Evolutionary conservation across 106 monocot genomes (phyloP), one percentile per base, ranked within the genome.

Genomic region (Dactylorhiza incarnata): DNA sequence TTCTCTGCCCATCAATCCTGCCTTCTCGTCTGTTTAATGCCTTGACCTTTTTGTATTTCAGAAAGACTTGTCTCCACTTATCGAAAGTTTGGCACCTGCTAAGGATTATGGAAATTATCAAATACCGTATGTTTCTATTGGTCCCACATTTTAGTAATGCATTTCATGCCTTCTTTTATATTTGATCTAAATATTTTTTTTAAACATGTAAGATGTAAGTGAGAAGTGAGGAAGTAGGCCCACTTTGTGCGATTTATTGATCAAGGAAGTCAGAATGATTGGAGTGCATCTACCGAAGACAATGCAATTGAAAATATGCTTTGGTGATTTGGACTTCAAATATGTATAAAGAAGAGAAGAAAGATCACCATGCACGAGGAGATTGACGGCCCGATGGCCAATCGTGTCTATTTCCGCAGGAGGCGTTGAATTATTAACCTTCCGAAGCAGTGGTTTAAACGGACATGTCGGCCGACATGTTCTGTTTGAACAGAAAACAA

Each of bases 51-150:
- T 58, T 67, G 48, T 62, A 47, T 70, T 78, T 77, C 89, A 97
- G 97, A 89, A 86, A 55, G 97, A 97, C 80, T 71, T 97, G 48
- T 97, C 97, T 87, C 97, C 93, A 54, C 87, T 97, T 75, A 87
- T 97, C 44, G 89, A 83, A 78, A 69, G 77, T 74, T 78, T 97
- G 75, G 91, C 86, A 54, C 91, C 94, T 68, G 78, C 71, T 68
- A 71, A 81, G 43, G 19, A 59, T 82, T 82, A 82, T 76, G 85
- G 86, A 62, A 80, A 81, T 53, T 51, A 91, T 86, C 78, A 59
- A 74, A 91, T 97, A 71, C 97, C 97, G 97, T 97, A 94, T 80
- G 91, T 77, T 63, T 75, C 65, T 65, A 37, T 23, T 72, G 11
- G 10, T 6, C 17, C 49, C 4, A 49, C 48, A 48, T 25, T 72